These are phyloP conservation scores for Macadamia integrifolia DNA, from an alignment of 164 flowering plant genomes.

Conservation along the genomic window DNA sequence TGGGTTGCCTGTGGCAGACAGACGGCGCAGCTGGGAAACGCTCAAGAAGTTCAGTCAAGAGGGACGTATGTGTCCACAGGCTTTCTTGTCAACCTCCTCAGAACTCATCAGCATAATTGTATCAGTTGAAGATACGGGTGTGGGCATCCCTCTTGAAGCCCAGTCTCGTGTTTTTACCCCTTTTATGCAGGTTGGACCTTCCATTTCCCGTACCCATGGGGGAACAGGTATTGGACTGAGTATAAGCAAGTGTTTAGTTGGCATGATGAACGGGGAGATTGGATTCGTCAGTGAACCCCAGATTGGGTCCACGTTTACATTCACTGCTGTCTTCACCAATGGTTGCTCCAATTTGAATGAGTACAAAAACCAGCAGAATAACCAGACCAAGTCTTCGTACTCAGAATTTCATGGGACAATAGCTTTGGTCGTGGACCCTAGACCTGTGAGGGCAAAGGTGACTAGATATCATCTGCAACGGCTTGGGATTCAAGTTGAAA, in stretches of 20 bases:
- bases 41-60: slow-evolving; percentile 53
- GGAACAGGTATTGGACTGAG: slow-evolving; percentile 98
- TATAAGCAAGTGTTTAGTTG: slow-evolving; percentile 90
- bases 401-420: slow-evolving; percentile 62
- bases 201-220: slow-evolving; percentile 77
- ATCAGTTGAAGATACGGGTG: slow-evolving; percentile 95
- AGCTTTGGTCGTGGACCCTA: slow-evolving; percentile 68
- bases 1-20: slow-evolving; percentile 77
- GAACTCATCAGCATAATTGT: slow-evolving; percentile 58
- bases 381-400: slow-evolving; percentile 30
- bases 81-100: slow-evolving; percentile 24
- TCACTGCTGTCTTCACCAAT: slow-evolving; percentile 64
- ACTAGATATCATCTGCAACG: slow-evolving; percentile 81
- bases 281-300: slow-evolving; percentile 78
- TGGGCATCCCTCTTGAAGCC: slow-evolving; percentile 80
- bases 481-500: slow-evolving; percentile 66
- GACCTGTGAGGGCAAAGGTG: slow-evolving; percentile 63
- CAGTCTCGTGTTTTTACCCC: slow-evolving; percentile 85
- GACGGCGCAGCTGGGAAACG: slow-evolving; percentile 62
- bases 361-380: slow-evolving; percentile 33
- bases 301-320: slow-evolving; percentile 82
- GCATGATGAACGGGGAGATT: slow-evolving; percentile 90
- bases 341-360: slow-evolving; percentile 34
- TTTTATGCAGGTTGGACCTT: slow-evolving; percentile 89
- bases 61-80: slow-evolving; percentile 16